Conservation (phyloP, 345 rosid genomes). For the Populus euphratica region DNA sequence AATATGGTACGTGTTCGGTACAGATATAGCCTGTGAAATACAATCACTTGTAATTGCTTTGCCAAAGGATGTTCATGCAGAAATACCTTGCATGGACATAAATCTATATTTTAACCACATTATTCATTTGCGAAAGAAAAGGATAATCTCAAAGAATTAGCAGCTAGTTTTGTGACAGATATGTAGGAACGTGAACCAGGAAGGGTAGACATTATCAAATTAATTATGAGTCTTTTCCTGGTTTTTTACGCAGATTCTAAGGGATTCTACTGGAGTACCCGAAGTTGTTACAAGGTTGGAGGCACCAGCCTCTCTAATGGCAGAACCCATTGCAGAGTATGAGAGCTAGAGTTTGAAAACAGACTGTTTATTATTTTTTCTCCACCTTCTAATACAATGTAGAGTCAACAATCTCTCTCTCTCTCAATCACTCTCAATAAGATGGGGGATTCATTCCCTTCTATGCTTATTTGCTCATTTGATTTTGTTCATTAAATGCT, state of each 20-base stretch:
- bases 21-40: background rate
- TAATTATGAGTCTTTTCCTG: background rate
- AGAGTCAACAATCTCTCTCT: background rate
- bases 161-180: background rate
- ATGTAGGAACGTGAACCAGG: background rate
- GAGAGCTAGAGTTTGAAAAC: slow-evolving; percentile 45
- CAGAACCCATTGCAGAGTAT: slow-evolving; percentile 48
- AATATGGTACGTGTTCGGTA: background rate
- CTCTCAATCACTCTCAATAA: slow-evolving; percentile 8
- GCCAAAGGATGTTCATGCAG: background rate
- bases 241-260: slow-evolving; percentile 52
- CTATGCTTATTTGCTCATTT: background rate
- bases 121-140: background rate
- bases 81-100: background rate
- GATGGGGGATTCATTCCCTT: background rate
- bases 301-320: slow-evolving; percentile 35
- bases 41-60: background rate
- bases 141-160: background rate
- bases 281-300: slow-evolving; percentile 87
- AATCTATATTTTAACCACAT: background rate
- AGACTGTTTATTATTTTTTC: background rate
- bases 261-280: slow-evolving; percentile 70
- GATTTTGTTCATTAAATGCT: background rate
- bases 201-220: background rate
- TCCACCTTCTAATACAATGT: slow-evolving; percentile 2